These are phyloP conservation scores for Cicer bijugum DNA, from an alignment of 306 rosid species.

Conservation along the genomic window DNA sequence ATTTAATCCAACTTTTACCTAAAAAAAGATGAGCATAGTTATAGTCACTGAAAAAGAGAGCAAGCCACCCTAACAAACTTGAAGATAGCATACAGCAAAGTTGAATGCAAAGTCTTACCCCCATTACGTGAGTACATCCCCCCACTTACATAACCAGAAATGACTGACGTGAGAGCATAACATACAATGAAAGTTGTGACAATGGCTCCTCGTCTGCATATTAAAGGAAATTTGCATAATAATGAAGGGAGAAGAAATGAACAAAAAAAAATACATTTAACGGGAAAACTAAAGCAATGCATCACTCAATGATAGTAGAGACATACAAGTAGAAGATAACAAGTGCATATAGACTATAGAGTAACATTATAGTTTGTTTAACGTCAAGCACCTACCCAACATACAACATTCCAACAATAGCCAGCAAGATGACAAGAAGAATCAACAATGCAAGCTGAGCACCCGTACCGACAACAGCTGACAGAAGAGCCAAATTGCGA, in stretches of 20 bases:
- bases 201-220: constrained; percentile 94
- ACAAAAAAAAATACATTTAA: constrained; percentile 12
- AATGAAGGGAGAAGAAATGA: constrained; percentile 21
- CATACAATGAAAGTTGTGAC: constrained; percentile 98
- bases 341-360: constrained; percentile 12
- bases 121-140: constrained; percentile 99
- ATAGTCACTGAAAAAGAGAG: constrained; percentile 14
- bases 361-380: constrained; percentile 33
- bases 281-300: constrained; percentile 16
- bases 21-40: constrained; percentile 34
- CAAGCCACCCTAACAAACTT: constrained; percentile 24
- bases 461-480: constrained; percentile 99
- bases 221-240: constrained; percentile 32
- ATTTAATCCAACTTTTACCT: constrained; percentile 98
- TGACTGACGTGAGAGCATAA: constrained; percentile 97
- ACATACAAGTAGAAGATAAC: constrained; percentile 36
- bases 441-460: constrained; percentile 96
- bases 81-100: constrained; percentile 31
- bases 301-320: constrained; percentile 8
- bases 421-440: constrained; percentile 96
- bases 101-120: constrained; percentile 58
- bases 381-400: constrained; percentile 56
- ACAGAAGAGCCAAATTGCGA: constrained; percentile 76
- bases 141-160: constrained; percentile 98
- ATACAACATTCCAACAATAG: constrained; percentile 97